Base-by-base conservation (phyloP, 1,284 basidiomycete genomes). In the Lentinus polychrous region DNA sequence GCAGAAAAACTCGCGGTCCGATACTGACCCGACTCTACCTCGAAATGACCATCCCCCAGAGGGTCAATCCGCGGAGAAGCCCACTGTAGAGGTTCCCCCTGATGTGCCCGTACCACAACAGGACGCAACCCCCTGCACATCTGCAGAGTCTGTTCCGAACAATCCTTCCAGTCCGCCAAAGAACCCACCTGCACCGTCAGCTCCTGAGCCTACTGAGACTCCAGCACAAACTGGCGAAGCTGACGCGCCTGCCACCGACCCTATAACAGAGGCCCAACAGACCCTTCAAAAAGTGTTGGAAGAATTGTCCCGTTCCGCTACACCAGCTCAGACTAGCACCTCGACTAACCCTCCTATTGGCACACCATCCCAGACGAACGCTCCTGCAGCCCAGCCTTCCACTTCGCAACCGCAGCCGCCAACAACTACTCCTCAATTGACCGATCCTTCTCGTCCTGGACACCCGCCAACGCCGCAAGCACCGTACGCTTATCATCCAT, bases 1-100 rank as follows among this genome's bases (percentile, higher is more conserved):
- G 56, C 72, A 73, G 53, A 70, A 69, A 52, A 44, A 57, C 3
- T 49, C 64, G 17, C 42, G 62, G 39, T 20, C 58, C n/a, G 27
- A 49, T 11, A 34, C 41, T 60, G 45, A 43, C 55, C 43, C 34
- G 43, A 43, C 31, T 46, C 32, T 32, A 33, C 51, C 22, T 38
- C 48, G 17, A 49, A 36, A 42, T 47, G 41, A 31, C 18, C 44
- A 24, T 45, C 48, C 35, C 17, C 14, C n/a, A 11, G 45, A 39
- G 34, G 32, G 34, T 12, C 37, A n/a, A n/a, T 22, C n/a, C 10
- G 15, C 23, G 5, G 14, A 4, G 15, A 6, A 27, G 5, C 3
- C 42, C 8, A 4, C 42, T 15, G 32, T 15, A 14, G 32, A 33
- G n/a, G 36, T 20, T 15, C 27, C 27, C 27, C 27, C 27, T 5